Base-by-base conservation (phyloP, 768 basidiomycete species). In the Suillus brevipes region DNA sequence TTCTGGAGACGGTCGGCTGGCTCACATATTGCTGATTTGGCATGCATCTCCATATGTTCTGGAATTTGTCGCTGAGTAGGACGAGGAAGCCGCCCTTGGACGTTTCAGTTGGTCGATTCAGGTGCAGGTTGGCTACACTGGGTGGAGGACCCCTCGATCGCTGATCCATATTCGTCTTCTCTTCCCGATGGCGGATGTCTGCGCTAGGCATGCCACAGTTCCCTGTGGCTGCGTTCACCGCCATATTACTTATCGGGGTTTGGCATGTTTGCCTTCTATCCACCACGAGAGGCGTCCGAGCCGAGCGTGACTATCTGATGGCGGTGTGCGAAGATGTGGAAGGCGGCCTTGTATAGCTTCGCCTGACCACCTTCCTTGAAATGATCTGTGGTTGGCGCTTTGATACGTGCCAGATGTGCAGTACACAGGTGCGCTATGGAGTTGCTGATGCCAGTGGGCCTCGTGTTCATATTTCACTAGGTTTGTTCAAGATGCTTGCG, bases 121-220 rank as follows among this genome's bases (percentile, higher is more conserved):
- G 58, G 58, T 59, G 58, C 40, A 59, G 25, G 25, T 23, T 31
- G 58, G 58, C 25, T 43, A 59, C 20, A n/a, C 34, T 18, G 28
- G 56, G 23, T 28, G 58, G 53, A 34, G 31, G 25, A 42, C 58
- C 25, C 53, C 58, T 59, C 58, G 58, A 59, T 59, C 58, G 18
- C 42, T 12, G 28, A 59, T 59, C 36, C 40, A 31, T 42, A 59
- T 59, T n/a, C 6, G 18, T 42, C 40, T 31, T 59, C 58, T 42
- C 18, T 55, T 55, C 6, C 53, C 31, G 34, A 55, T 36, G 31
- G 53, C 16, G 25, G 25, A 18, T 40, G 18, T 28, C 58, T 59
- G 38, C 6, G 10, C 18, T 20, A 18, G 58, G 40, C 58, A 42
- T 59, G 58, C 10, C 3, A 28, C 10, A 25, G 38, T 28, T 59